Percentiles rank a stretch among this genome's conserved stretches.
Evolutionary conservation across 73 alveolate genomes (phyloP).

Genomic region (Strombidium stylifer): DNA sequence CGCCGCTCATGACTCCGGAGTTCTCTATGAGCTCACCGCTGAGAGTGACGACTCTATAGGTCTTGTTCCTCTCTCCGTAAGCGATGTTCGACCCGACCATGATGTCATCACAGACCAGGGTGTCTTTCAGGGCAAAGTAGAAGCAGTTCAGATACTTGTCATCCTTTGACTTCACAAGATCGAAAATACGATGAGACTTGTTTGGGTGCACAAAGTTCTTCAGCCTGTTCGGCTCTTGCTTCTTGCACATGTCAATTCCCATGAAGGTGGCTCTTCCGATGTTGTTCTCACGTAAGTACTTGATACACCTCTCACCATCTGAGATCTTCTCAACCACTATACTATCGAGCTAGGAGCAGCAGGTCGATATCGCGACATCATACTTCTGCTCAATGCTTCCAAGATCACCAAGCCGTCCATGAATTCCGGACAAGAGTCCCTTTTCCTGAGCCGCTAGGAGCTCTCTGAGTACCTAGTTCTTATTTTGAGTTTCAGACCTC

Average conservation of each 20-base stretch:
- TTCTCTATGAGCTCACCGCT: conserved; percentile 88
- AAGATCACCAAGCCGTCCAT: conserved; percentile 90
- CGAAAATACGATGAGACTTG: conserved; percentile 66
- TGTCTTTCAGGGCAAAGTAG: conserved; percentile 76
- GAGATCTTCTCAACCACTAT: conserved; percentile 83
- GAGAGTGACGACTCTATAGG: conserved; percentile 81
- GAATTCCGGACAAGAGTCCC: conserved; percentile 79
- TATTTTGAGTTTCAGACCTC: conserved; percentile 45
- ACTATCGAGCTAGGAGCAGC: conserved; percentile 69
- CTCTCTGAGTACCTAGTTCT: conserved; percentile 36
- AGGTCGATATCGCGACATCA: conserved; percentile 83
- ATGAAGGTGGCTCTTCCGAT: conserved; percentile 80
- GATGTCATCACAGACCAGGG: conserved; percentile 76
- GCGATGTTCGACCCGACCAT: conserved; percentile 80
- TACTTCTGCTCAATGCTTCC: conserved; percentile 75
- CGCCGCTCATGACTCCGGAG: conserved; percentile 94
- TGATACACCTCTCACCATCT: conserved; percentile 65
- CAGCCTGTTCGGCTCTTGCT: conserved; percentile 19
- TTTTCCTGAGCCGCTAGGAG: conserved; percentile 73
- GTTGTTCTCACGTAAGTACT: conserved; percentile 61
- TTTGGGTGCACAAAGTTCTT: conserved; percentile 42
- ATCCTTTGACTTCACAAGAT: conserved; percentile 41
- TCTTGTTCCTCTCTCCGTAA: conserved; percentile 64
- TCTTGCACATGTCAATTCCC: conserved; percentile 68
- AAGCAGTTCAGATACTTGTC: conserved; percentile 66